Conservation (phyloP, 2,329 filamentous ascomycete genomes). For the Venturia aucupariae region DNA sequence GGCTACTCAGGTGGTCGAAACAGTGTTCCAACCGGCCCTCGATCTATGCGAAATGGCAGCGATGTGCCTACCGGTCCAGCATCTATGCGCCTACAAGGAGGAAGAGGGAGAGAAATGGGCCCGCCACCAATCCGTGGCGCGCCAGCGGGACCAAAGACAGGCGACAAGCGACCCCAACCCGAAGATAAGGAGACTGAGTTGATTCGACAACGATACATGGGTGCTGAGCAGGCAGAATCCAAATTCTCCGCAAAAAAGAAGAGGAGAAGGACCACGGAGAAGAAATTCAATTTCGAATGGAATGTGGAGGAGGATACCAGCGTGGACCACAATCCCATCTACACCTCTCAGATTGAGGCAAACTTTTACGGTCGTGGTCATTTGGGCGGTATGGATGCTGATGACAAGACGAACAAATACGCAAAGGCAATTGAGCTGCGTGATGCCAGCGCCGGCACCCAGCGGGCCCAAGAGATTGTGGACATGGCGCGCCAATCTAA, state of each 20-base stretch:
- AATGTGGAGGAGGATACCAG: conserved; percentile 90
- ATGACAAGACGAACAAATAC: conserved; percentile 44
- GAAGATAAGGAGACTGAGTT: conserved; percentile 63
- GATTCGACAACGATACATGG: conserved; percentile 78
- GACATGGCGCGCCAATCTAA: conserved; percentile 74
- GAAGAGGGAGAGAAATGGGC: conserved; percentile 37
- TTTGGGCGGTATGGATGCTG: conserved; percentile 58
- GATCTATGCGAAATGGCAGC: conserved; percentile 49
- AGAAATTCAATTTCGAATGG: conserved; percentile 99
- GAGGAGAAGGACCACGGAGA: conserved; percentile 80
- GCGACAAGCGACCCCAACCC: conserved; percentile 30
- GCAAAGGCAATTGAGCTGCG: conserved; percentile 62
- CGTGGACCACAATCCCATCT: conserved; percentile 71
- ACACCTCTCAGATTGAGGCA: conserved; percentile 56
- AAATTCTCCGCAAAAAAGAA: conserved; percentile 96
- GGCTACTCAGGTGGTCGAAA: background rate
- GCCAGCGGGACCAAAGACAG: conserved; percentile 22
- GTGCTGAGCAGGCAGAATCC: conserved; percentile 74
- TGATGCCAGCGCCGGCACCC: conserved; percentile 65
- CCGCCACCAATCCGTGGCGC: conserved; percentile 40
- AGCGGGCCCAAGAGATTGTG: conserved; percentile 69
- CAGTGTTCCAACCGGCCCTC: conserved; percentile 61
- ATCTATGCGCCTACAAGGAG: conserved; percentile 36
- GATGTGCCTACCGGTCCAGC: conserved; percentile 41
- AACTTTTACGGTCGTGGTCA: conserved; percentile 62